These are phyloP conservation scores for Colletotrichum melonis DNA, from an alignment of 2,329 filamentous ascomycete species.

Conservation along the genomic window DNA sequence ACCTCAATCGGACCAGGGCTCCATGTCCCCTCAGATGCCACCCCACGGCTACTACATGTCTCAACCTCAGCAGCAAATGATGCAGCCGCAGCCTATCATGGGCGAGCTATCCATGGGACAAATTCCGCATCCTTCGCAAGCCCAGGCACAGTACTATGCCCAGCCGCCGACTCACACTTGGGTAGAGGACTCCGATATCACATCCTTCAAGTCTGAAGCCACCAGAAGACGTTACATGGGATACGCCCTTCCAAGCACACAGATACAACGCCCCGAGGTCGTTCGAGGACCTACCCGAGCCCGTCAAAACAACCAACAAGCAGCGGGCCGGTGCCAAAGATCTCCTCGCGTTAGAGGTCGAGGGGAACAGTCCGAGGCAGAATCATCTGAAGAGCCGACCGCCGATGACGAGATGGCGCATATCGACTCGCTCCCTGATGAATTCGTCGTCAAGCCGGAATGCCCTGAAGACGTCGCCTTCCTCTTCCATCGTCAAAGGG, in stretches of 20 bases:
- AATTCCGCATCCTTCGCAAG: neutral
- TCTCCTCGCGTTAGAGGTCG: neutral
- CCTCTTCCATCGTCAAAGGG: conserved; percentile 61
- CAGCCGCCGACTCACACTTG: neutral
- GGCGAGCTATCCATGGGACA: conserved; percentile 23
- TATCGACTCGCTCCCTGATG: conserved; percentile 20
- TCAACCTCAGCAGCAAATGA: neutral
- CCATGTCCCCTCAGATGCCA: conserved; percentile 16
- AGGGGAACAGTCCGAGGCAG: neutral
- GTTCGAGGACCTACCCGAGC: neutral
- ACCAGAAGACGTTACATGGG: conserved; percentile 7
- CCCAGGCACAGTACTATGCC: conserved; percentile 10
- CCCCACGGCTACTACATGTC: conserved; percentile 1
- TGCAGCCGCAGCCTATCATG: conserved; percentile 10
- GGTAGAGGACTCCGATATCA: conserved; percentile 1
- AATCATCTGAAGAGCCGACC: neutral
- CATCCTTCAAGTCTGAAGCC: neutral
- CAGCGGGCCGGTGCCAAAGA: neutral
- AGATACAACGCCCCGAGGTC: conserved; percentile 11
- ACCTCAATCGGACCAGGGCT: conserved; percentile 23
- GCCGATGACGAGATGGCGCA: neutral
- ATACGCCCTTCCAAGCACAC: conserved; percentile 24
- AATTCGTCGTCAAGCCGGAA: conserved; percentile 54
- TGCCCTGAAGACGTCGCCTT: conserved; percentile 61
- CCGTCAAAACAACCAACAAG: neutral